Evolutionary conservation across 2,329 filamentous ascomycete genomes (phyloP).

Genomic region (Aspergillus clavatus): DNA sequence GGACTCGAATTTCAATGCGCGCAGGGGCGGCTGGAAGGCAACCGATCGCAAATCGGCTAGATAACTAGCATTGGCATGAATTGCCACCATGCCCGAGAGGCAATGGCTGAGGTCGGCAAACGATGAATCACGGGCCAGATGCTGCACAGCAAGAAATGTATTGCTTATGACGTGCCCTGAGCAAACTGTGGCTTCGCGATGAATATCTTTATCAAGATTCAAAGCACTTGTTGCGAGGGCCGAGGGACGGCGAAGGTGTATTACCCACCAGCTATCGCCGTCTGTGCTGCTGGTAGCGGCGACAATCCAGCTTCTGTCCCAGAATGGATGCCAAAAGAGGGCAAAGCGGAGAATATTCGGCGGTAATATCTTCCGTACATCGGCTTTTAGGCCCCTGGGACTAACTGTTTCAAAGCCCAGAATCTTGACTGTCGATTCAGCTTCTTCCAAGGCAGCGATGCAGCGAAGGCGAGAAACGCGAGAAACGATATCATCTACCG

Average conservation of each 20-base stretch:
- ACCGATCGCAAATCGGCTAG: conserved; percentile 26
- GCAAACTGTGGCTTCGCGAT: conserved; percentile 16
- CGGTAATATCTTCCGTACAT: conserved; percentile 57
- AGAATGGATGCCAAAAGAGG: conserved; percentile 68
- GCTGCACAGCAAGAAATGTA: conserved; percentile 18
- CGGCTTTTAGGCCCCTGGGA: conserved; percentile 33
- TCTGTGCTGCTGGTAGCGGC: conserved; percentile 64
- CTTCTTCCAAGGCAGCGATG: conserved; percentile 37
- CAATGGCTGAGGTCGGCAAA: conserved; percentile 33
- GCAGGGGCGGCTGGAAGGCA: conserved; percentile 25
- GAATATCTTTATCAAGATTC: conserved; percentile 7
- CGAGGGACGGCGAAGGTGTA: conserved; percentile 35
- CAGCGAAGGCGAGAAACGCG: conserved; percentile 38
- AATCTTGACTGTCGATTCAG: conserved; percentile 32
- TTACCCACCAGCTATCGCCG: conserved; percentile 75
- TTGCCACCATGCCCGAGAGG: conserved; percentile 34
- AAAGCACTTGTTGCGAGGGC: conserved; percentile 10
- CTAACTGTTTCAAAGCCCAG: conserved; percentile 37
- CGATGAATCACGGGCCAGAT: conserved; percentile 22
- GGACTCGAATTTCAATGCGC: conserved; percentile 28
- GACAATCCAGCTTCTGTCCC: conserved; percentile 68
- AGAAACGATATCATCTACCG: conserved; percentile 36
- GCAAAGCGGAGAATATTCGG: conserved; percentile 59
- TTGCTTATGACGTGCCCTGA: conserved; percentile 29
- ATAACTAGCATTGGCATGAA: conserved; percentile 35